These are phyloP conservation scores for Royoungia palumana DNA, from an alignment of 768 basidiomycete species.

Conservation along the genomic window DNA sequence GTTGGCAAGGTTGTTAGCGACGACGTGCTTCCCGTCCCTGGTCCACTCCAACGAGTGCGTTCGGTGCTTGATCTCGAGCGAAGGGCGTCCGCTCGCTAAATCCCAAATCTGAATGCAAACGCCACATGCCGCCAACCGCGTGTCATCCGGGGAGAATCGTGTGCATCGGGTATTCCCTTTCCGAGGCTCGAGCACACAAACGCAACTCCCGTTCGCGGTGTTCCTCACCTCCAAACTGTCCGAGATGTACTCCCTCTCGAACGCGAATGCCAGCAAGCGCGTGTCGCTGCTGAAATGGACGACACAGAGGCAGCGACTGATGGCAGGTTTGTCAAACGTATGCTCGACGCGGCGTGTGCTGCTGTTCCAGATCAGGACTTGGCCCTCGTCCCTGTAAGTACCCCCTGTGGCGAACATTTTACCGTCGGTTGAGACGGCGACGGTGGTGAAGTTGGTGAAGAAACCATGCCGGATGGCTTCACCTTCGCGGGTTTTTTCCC, in stretches of 20 bases:
- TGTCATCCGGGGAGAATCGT: slow-evolving; percentile 23
- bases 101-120: slow-evolving; percentile 26
- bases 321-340: slow-evolving; percentile 22
- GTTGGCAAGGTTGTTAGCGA: slow-evolving; percentile 23
- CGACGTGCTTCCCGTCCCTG: slow-evolving; percentile 17
- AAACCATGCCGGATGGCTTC: slow-evolving; percentile 22
- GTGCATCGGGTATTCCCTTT: slow-evolving; percentile 25
- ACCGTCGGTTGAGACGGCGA: slow-evolving; percentile 22
- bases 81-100: slow-evolving; percentile 11
- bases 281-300: slow-evolving; percentile 22
- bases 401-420: slow-evolving; percentile 24
- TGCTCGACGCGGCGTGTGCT: slow-evolving; percentile 20
- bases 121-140: slow-evolving; percentile 22
- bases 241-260: slow-evolving; percentile 27
- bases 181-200: slow-evolving; percentile 19
- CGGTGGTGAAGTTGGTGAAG: slow-evolving; percentile 27
- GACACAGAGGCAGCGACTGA: slow-evolving; percentile 22
- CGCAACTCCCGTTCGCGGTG: slow-evolving; percentile 10
- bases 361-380: slow-evolving; percentile 23
- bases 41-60: slow-evolving; percentile 26
- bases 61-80: slow-evolving; percentile 26
- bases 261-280: slow-evolving; percentile 17
- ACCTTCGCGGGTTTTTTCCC: slow-evolving; percentile 18
- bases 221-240: slow-evolving; percentile 18
- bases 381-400: slow-evolving; percentile 24